phyloP scores from a whole-genome alignment of 495 filamentous ascomycete genomes.

The Parachaetomium inaequale region DNA sequence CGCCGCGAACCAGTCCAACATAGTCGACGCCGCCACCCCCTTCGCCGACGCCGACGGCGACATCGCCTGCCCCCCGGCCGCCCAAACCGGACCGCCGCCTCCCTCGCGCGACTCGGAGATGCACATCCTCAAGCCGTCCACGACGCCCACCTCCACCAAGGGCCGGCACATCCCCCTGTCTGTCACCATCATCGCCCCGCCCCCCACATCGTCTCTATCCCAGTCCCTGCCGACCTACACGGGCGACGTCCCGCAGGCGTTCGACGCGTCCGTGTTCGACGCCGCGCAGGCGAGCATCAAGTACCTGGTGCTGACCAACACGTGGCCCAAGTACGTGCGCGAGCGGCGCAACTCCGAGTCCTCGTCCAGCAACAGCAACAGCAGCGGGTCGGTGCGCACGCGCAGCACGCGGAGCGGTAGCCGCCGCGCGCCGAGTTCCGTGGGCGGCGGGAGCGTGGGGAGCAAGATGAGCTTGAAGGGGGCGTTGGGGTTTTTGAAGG shows the following conservation, averaged over 20 bases:
- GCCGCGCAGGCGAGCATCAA: constrained; percentile 59
- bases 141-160: background rate
- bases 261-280: constrained; percentile 55
- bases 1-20: constrained; percentile 8
- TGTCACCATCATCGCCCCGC: background rate
- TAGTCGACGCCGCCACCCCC: constrained; percentile 17
- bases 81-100: background rate
- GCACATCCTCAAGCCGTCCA: constrained; percentile 16
- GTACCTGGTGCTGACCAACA: constrained; percentile 66
- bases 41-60: constrained; percentile 21
- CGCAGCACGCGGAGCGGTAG: background rate
- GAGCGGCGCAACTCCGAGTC: constrained; percentile 29
- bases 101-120: constrained; percentile 18
- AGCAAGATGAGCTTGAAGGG: constrained; percentile 14
- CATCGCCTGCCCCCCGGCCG: background rate
- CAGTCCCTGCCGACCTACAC: constrained; percentile 21
- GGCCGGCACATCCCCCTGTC: constrained; percentile 4
- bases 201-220: background rate
- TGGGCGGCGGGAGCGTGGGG: background rate
- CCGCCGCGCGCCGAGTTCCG: background rate
- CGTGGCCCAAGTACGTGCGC: constrained; percentile 62
- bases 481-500: constrained; percentile 21
- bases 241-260: constrained; percentile 46
- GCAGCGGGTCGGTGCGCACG: background rate
- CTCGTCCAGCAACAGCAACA: background rate